Base-by-base conservation (phyloP, 2,329 filamentous ascomycete species). In the Neonectria coccinea region DNA sequence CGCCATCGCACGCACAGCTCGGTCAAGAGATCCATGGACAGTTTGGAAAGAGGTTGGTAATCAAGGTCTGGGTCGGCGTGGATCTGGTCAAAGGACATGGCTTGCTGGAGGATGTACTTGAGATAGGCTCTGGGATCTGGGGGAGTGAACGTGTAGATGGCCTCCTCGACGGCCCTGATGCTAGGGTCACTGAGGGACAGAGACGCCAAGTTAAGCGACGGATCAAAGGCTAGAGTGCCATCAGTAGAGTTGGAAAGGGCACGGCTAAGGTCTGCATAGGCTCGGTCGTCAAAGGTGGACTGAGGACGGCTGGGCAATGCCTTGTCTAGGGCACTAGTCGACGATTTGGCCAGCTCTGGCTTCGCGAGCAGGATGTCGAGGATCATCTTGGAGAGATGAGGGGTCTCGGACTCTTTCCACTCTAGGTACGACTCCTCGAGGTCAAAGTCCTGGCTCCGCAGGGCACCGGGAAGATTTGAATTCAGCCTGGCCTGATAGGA, bases 341-440 rank as follows among this genome's bases (percentile, higher is more conserved):
- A 90, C 67, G 87, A 91, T 76, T 94, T 97, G 54, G 93, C 91
- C 56, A 98, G 84, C 69, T 95, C 92, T 4, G 94, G 95, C 71
- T 92, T 93, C 6, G 91, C 91, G 65, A 92, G 93, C 44, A 98
- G 83, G 67, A 99, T 93, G 41, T 94, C 92, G 72, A 97, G 85
- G 85, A 99, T 96, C 89, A 98, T 94, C 71, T 96, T 92, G 6
- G 94, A 96, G 45, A 99, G 82, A 71, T 97, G 93, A 12, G 92
- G 91, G 3, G 88, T 87, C 78, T 99, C 96, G n/a, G 89, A 88
- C 76, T 92, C 95, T 78, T 94, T 97, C 96, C 96, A 99, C 47
- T 88, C 84, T 68, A 94, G 89, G 76, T 94, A 99, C 3, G 91
- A 91, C 65, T 97, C 94, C 61, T 97, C 93, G 18, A 92, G 80